A percentile compares a stretch with the other conserved stretches of the same genome.
These are phyloP conservation scores for Cercophora samala DNA, from an alignment of 495 filamentous ascomycete species.

Conservation along the genomic window DNA sequence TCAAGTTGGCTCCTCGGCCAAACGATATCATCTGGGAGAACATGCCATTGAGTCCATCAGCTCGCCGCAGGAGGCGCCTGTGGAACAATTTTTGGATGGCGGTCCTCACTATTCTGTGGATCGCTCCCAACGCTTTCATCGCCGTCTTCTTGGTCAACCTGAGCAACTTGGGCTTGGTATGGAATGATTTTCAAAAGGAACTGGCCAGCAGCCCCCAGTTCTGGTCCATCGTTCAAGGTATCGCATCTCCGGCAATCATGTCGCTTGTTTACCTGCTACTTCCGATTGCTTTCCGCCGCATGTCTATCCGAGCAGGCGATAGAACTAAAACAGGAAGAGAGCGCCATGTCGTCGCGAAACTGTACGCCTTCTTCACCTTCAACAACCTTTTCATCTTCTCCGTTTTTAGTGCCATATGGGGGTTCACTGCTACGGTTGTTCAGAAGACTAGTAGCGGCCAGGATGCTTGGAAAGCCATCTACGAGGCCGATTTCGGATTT, in stretches of 20 bases:
- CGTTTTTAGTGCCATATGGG: slow-evolving; percentile 76
- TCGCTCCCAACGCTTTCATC: slow-evolving; percentile 92
- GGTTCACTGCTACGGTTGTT: slow-evolving; percentile 63
- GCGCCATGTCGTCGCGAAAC: slow-evolving; percentile 83
- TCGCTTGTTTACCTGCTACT: slow-evolving; percentile 86
- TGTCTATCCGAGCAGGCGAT: slow-evolving; percentile 77
- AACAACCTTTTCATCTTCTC: slow-evolving; percentile 96
- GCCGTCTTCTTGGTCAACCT: slow-evolving; percentile 90
- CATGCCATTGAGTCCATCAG: slow-evolving; percentile 62
- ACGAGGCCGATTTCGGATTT: slow-evolving; percentile 56
- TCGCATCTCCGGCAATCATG: slow-evolving; percentile 84
- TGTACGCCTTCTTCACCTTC: slow-evolving; percentile 96
- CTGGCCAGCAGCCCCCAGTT: slow-evolving; percentile 57
- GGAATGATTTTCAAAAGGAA: slow-evolving; percentile 67
- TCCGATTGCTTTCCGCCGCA: slow-evolving; percentile 82
- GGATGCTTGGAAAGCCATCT: slow-evolving; percentile 65
- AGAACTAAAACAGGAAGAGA: slow-evolving; percentile 88
- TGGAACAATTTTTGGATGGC: slow-evolving; percentile 80
- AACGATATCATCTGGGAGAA: slow-evolving; percentile 98
- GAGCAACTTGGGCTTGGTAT: slow-evolving; percentile 72
- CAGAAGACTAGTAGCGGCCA: slow-evolving; percentile 45
- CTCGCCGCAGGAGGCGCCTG: slow-evolving; percentile 67
- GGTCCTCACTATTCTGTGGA: slow-evolving; percentile 79
- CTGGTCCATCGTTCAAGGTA: slow-evolving; percentile 92
- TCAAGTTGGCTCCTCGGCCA: slow-evolving; percentile 77